phyloP scores from a whole-genome alignment of 192 early-diverging fungal genomes.

The Jimgerdemannia flammicorona region DNA sequence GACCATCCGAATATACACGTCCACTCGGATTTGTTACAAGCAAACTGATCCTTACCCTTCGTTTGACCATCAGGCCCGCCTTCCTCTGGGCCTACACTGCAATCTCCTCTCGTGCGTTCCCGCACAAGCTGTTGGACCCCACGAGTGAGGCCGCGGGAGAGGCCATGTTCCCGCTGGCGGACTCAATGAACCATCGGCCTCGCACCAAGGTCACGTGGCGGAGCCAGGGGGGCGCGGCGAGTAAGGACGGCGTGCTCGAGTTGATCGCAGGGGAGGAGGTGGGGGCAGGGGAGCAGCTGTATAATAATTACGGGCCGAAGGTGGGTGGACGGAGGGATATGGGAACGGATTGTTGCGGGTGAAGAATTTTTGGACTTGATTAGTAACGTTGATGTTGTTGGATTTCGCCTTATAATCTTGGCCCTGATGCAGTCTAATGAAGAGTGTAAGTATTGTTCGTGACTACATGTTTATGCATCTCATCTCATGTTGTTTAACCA shows the following conservation, averaged over 20 bases:
- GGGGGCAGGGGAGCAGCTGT: slow-evolving; percentile 43
- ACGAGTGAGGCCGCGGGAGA: slow-evolving; percentile 30
- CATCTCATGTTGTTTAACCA: neutral
- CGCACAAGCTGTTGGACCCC: slow-evolving; percentile 47
- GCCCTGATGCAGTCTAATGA: slow-evolving; percentile 52
- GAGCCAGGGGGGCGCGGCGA: slow-evolving; percentile 23
- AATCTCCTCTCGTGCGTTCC: slow-evolving; percentile 55
- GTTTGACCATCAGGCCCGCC: slow-evolving; percentile 28
- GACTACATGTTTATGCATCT: too few relatives aligned
- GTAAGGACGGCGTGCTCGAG: slow-evolving; percentile 26
- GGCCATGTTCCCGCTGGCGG: slow-evolving; percentile 56
- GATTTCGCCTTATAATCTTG: slow-evolving; percentile 1
- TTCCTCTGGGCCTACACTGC: slow-evolving; percentile 59
- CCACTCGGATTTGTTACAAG: neutral
- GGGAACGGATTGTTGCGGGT: neutral
- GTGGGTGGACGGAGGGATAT: slow-evolving; percentile 29
- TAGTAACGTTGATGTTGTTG: neutral
- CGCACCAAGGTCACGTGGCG: slow-evolving; percentile 52
- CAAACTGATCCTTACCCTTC: neutral
- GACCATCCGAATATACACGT: neutral
- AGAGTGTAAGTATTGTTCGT: slow-evolving; percentile 43
- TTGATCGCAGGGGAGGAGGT: slow-evolving; percentile 37
- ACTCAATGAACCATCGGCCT: slow-evolving; percentile 64
- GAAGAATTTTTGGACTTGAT: too few relatives aligned
- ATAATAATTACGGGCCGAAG: slow-evolving; percentile 72